These are phyloP conservation scores for Bremia lactucae DNA, from an alignment of 352 stramenopile genomes.

Conservation along the genomic window DNA sequence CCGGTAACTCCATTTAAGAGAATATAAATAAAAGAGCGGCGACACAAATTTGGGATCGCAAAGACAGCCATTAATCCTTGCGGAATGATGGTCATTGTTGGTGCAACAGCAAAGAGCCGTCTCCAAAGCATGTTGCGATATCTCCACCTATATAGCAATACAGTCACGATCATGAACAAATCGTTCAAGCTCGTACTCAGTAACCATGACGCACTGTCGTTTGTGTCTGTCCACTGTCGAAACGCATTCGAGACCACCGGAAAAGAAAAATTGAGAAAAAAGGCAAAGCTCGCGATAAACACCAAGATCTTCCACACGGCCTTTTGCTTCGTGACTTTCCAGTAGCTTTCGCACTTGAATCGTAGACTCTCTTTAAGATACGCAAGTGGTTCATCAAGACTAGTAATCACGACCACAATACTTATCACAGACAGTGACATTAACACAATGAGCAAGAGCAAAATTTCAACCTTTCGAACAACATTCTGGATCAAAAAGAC, in stretches of 20 bases:
- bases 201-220: conserved; percentile 12
- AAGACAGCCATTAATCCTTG: conserved; percentile 18
- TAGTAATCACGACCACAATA: conserved; percentile 16
- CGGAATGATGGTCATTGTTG: conserved; percentile 19
- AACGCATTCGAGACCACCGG: conserved; percentile 19
- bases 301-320: conserved; percentile 34
- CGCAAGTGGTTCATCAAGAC: conserved; percentile 9
- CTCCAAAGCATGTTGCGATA: conserved; percentile 33
- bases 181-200: conserved; percentile 22
- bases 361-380: conserved; percentile 16
- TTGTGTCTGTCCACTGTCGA: conserved; percentile 23
- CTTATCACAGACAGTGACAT: conserved; percentile 20
- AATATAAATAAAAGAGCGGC: conserved; percentile 18
- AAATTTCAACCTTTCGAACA: conserved; percentile 8
- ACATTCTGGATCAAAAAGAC: conserved; percentile 22
- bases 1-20: conserved; percentile 18
- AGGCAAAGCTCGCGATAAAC: conserved; percentile 32
- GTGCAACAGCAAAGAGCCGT: conserved; percentile 22
- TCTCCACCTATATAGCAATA: conserved; percentile 24
- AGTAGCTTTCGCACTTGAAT: conserved; percentile 41
- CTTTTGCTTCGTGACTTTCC: conserved; percentile 46
- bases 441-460: conserved; percentile 23
- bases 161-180: conserved; percentile 25
- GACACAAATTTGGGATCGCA: conserved; percentile 18
- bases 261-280: conserved; percentile 38